Conservation (phyloP, 2,329 filamentous ascomycete species). For the Fusarium sp. region DNA sequence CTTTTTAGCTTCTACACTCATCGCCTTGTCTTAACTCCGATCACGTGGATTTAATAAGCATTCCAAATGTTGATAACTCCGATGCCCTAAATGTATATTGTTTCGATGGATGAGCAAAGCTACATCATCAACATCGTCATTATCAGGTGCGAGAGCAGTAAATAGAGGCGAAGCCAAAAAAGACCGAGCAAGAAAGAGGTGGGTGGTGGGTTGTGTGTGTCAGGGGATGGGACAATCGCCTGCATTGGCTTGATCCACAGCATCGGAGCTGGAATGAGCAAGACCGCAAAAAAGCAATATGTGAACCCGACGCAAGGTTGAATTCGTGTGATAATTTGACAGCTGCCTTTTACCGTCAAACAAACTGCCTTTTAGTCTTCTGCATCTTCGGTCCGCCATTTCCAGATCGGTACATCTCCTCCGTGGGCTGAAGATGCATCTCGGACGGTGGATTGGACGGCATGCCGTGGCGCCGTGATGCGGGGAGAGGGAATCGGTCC, state of each 20-base stretch:
- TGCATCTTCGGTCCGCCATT: slow-evolving; percentile 28
- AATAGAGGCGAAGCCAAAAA: background rate
- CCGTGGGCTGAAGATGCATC: slow-evolving; percentile 28
- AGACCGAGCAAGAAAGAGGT: background rate
- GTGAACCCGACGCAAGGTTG: slow-evolving; percentile 10
- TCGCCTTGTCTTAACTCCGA: slow-evolving; percentile 7
- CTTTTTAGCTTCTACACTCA: background rate
- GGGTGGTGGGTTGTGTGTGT: background rate
- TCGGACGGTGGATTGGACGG: background rate
- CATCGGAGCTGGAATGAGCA: slow-evolving; percentile 30
- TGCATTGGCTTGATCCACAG: slow-evolving; percentile 25
- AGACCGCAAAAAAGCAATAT: background rate
- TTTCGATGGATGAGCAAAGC: background rate
- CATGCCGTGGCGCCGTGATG: slow-evolving; percentile 10
- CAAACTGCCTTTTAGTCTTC: background rate
- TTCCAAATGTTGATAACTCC: background rate
- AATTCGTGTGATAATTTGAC: background rate
- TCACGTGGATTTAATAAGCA: background rate
- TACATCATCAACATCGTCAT: background rate
- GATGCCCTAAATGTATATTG: background rate
- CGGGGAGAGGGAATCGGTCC: background rate
- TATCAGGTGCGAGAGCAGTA: background rate
- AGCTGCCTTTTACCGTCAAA: slow-evolving; percentile 5
- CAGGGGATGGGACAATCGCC: slow-evolving; percentile 19
- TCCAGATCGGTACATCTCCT: slow-evolving; percentile 29